Conservation (phyloP, 352 stramenopile species). For the Plasmopara halstedii region DNA sequence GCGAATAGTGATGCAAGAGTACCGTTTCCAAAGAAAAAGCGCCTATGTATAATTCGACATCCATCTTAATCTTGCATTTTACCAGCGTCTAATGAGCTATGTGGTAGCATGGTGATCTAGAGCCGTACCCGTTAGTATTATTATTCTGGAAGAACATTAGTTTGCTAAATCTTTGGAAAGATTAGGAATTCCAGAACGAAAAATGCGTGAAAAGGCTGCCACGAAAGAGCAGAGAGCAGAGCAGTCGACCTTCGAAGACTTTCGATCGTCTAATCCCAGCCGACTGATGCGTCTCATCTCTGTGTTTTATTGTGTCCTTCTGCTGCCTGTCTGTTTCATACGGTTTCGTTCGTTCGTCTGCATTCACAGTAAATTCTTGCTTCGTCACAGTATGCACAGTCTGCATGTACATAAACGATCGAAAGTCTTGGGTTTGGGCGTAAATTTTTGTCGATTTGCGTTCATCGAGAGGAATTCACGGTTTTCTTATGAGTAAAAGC, state of each 20-base stretch:
- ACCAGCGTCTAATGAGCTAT: too few relatives aligned
- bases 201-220: background rate
- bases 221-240: conserved; percentile 17
- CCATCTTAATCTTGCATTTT: too few relatives aligned
- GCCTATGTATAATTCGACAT: too few relatives aligned
- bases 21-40: too few relatives aligned
- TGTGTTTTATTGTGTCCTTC: conserved; percentile 27
- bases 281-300: conserved; percentile 20
- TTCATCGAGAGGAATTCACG: conserved; percentile 29
- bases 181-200: background rate
- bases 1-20: too few relatives aligned
- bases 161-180: background rate
- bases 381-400: conserved; percentile 20
- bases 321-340: conserved; percentile 18
- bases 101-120: too few relatives aligned
- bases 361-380: conserved; percentile 7
- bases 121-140: background rate
- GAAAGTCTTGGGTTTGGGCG: conserved; percentile 1
- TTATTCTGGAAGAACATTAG: background rate
- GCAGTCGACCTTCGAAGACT: conserved; percentile 18
- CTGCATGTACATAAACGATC: conserved; percentile 17
- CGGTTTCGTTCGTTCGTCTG: conserved; percentile 7
- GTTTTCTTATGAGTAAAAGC: conserved; percentile 36
- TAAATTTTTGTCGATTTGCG: conserved; percentile 16
- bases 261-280: conserved; percentile 18